These are phyloP conservation scores for Aspergillus bertholletiae DNA, from an alignment of 495 filamentous ascomycete genomes.

Conservation along the genomic window DNA sequence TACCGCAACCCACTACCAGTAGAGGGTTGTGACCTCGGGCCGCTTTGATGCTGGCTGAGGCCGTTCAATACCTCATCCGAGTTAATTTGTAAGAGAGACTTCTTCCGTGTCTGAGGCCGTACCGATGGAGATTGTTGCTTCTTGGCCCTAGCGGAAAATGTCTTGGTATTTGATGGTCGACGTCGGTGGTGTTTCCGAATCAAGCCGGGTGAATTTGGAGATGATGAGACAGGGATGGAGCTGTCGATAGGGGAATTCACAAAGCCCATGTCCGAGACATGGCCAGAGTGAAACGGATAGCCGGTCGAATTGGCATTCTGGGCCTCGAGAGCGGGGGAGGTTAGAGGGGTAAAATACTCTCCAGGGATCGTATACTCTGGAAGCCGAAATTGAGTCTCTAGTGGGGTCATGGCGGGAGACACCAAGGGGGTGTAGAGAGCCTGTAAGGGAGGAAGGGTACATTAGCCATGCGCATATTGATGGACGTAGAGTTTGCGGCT, in stretches of 20 bases:
- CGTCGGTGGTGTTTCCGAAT: slow-evolving; percentile 34
- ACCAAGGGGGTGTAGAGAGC: slow-evolving; percentile 92
- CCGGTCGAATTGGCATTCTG: slow-evolving; percentile 55
- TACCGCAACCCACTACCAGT: slow-evolving; percentile 36
- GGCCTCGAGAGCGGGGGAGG: slow-evolving; percentile 84
- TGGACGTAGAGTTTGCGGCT: background rate
- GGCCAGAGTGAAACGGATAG: slow-evolving; percentile 32
- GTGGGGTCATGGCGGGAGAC: slow-evolving; percentile 89
- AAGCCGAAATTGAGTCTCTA: slow-evolving; percentile 78
- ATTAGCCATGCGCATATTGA: slow-evolving; percentile 23
- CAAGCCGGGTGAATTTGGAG: slow-evolving; percentile 19
- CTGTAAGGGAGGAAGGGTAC: slow-evolving; percentile 28
- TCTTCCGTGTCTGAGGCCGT: slow-evolving; percentile 67
- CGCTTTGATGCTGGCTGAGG: slow-evolving; percentile 29
- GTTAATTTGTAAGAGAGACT: slow-evolving; percentile 53
- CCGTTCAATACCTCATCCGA: slow-evolving; percentile 44
- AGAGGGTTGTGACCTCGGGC: slow-evolving; percentile 23
- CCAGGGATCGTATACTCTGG: slow-evolving; percentile 77
- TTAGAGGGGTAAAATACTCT: slow-evolving; percentile 93
- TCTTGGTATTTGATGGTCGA: slow-evolving; percentile 37
- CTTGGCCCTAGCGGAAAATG: slow-evolving; percentile 43
- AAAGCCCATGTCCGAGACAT: slow-evolving; percentile 39
- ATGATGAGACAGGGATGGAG: slow-evolving; percentile 32
- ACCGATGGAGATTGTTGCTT: slow-evolving; percentile 82
- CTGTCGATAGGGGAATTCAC: slow-evolving; percentile 48